Percentiles rank a stretch among this genome's conserved stretches.
Conservation (phyloP, 2,329 filamentous ascomycete genomes). For the Hypoxylon sp. region DNA sequence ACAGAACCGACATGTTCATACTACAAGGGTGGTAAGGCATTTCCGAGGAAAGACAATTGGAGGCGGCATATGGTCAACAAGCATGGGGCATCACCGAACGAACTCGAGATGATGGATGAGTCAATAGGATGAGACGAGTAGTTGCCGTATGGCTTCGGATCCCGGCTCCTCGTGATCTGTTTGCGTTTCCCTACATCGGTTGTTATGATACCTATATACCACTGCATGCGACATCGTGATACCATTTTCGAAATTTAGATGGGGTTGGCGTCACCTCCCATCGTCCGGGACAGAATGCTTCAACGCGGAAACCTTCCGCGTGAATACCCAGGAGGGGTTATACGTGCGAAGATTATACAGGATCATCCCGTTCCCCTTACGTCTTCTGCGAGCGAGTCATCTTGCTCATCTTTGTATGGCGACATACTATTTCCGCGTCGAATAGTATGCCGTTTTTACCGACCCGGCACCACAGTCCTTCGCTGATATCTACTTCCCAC, state of each 20-base stretch:
- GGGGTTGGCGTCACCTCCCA: background rate
- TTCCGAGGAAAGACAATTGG: slow-evolving; percentile 73
- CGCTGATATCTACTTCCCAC: slow-evolving; percentile 6
- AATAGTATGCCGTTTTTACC: background rate
- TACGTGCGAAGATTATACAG: background rate
- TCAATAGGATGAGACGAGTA: slow-evolving; percentile 36
- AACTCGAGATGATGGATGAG: slow-evolving; percentile 48
- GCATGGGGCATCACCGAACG: slow-evolving; percentile 54
- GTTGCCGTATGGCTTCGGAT: background rate
- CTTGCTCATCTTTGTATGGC: background rate
- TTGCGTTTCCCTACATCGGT: background rate
- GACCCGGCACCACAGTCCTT: background rate
- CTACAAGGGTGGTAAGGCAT: slow-evolving; percentile 70
- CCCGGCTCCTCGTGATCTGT: background rate
- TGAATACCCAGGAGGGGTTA: background rate
- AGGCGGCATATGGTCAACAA: slow-evolving; percentile 72
- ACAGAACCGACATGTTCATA: slow-evolving; percentile 66
- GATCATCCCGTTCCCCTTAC: background rate
- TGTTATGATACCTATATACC: background rate
- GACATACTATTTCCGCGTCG: background rate
- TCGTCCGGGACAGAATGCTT: background rate
- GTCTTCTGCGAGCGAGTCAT: background rate
- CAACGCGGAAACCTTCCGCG: background rate
- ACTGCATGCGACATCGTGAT: background rate
- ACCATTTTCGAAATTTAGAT: background rate